Evolutionary conservation across 176 grass and related monocot genomes (phyloP), one percentile per base, ranked within the genome.

Genomic region (Leersia perrieri): DNA sequence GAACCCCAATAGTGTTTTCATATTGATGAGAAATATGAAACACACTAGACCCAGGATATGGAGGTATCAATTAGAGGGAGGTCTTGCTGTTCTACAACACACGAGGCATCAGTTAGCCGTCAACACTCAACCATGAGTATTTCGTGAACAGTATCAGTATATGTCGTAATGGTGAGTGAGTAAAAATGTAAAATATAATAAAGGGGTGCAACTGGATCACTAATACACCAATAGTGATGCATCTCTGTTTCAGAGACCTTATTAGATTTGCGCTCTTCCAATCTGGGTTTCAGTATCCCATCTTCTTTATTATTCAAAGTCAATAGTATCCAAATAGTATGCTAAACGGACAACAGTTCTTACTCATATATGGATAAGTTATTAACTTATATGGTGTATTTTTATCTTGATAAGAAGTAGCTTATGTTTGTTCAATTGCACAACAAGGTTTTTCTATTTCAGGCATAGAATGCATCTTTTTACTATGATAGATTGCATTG

Each of bases 401-500:
- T 22, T 77, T 87, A 57, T 22, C 22, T 72, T 73, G 44, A 68
- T 34, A 83, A 22, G 7, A 53, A 75, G 13, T 72, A 40, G 26
- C 47, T 31, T 80, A 60, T 72, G 35, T 32, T 79, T 78, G 23
- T 74, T 83, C 30, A 49, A 45, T 63, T 79, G 16, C 45, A 36
- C 41, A 73, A 38, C 4, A n/a, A 79, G 67, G 18, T 1, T 61
- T 3, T 28, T 75, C 53, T 68, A 75, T 72, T 72, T 44, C 55
- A 28, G 11, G 12, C 81, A 63, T 60, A 36, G 18, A 78, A 8
- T n/a, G 20, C 20, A 22, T 22, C 49, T n/a, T 51, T 51, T 20
- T n/a, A 53, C 20, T 53, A 53, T 9, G 49, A 53, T 53, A n/a
- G 27, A 31, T 29, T 34, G 72, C 20, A 65, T 18, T 34, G 28